These are phyloP conservation scores for Chaetomium olivaceum DNA, from an alignment of 2,329 filamentous ascomycete genomes.

Conservation along the genomic window DNA sequence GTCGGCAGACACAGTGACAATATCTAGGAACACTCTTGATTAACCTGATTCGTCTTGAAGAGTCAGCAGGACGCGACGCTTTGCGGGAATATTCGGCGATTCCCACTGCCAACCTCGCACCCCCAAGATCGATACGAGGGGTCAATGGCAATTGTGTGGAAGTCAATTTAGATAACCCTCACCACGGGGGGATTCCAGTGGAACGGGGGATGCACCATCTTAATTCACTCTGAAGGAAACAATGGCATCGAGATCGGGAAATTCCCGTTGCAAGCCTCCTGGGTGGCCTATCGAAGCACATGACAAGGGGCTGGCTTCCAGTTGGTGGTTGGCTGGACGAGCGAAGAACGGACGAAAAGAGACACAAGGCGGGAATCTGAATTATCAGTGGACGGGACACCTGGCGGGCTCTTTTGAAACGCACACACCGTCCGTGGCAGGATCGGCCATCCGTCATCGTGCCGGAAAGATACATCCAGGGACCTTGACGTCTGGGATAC, in stretches of 20 bases:
- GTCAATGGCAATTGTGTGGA: not conserved
- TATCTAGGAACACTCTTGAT: not conserved
- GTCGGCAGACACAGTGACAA: not conserved
- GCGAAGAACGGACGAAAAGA: conserved; percentile 11
- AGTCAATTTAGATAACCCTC: not conserved
- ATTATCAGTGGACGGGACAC: conserved; percentile 14
- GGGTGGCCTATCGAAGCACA: conserved; percentile 16
- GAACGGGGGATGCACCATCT: not conserved
- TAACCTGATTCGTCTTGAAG: not conserved
- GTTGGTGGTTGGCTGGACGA: conserved; percentile 16
- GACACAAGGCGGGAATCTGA: conserved; percentile 17
- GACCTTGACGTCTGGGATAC: conserved; percentile 7
- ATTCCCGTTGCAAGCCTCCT: not conserved
- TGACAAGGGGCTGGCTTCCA: conserved; percentile 19
- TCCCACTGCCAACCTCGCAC: not conserved
- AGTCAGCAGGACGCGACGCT: conserved; percentile 2
- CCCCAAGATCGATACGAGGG: not conserved
- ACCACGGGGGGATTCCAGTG: not conserved
- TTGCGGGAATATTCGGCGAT: conserved; percentile 19
- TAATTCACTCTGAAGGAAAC: not conserved
- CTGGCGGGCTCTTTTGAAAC: not conserved
- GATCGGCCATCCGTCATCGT: conserved; percentile 8
- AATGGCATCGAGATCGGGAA: conserved; percentile 12
- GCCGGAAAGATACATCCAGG: conserved; percentile 10
- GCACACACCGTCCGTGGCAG: conserved; percentile 14